phyloP scores from a whole-genome alignment of 2,329 filamentous ascomycete genomes.

The Ophiostoma sp. region DNA sequence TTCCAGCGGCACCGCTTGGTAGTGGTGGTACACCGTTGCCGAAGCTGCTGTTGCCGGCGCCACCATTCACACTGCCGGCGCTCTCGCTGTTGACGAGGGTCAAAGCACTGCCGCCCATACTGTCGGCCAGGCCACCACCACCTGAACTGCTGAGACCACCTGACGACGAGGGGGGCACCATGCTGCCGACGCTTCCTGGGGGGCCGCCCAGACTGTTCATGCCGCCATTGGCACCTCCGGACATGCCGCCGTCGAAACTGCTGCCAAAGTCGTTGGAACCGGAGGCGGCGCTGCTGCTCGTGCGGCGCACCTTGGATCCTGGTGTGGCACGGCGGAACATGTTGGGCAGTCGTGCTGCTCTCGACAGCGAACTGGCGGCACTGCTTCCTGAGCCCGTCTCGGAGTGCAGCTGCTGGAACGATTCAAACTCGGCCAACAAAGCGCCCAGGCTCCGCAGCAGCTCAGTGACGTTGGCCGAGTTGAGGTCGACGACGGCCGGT shows the following conservation, averaged over 20 bases:
- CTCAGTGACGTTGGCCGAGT: constrained; percentile 74
- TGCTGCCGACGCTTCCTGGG: constrained; percentile 26
- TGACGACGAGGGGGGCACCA: neutral
- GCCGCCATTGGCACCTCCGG: constrained; percentile 28
- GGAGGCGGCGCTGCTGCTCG: constrained; percentile 52
- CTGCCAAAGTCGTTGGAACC: constrained; percentile 13
- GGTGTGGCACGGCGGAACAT: constrained; percentile 73
- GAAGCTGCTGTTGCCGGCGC: constrained; percentile 37
- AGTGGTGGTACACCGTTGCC: constrained; percentile 27
- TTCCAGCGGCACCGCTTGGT: constrained; percentile 37
- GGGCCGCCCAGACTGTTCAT: constrained; percentile 33
- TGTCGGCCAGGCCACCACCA: constrained; percentile 39
- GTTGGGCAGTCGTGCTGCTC: constrained; percentile 72
- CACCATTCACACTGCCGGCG: constrained; percentile 31
- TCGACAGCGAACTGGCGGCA: constrained; percentile 65
- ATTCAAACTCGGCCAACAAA: constrained; percentile 87
- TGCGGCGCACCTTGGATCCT: constrained; percentile 57
- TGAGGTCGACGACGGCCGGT: constrained; percentile 84
- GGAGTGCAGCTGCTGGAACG: constrained; percentile 84
- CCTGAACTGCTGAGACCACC: constrained; percentile 48
- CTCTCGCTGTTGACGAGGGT: constrained; percentile 29
- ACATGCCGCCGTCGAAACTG: constrained; percentile 21
- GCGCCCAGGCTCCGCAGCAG: constrained; percentile 85
- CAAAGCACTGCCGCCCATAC: constrained; percentile 27
- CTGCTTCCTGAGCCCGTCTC: constrained; percentile 62